Base-by-base conservation (phyloP, 495 filamentous ascomycete species). In the Daldinia concentrica region DNA sequence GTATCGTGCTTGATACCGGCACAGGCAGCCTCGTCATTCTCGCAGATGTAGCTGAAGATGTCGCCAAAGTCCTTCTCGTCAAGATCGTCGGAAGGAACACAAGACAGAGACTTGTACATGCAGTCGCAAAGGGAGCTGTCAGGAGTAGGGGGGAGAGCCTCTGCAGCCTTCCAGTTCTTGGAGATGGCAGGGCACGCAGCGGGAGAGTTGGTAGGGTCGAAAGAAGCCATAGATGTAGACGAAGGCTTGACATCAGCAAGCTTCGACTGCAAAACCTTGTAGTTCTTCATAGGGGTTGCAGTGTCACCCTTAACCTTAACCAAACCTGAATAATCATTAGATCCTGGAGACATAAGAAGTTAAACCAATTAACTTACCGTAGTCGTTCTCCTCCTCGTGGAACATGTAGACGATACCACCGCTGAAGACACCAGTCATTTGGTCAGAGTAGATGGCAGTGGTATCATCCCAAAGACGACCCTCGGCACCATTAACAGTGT, bases 371-470 rank as follows among this genome's bases (percentile, higher is more conserved):
- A 24, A 64, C 73, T 71, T 77, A 86, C 94, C 95, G 76, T 92
- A 99, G 79, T 97, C 82, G 80, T 98, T 98, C 19, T 83, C 83
- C 76, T 97, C 93, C 78, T 98, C 84, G 85, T 94, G 94, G 83
- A 95, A 98, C 94, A 96, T 96, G 84, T 98, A 98, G 19, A 97
- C 92, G 70, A 98, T 95, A 76, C 95, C 95, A 70, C 95, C 95
- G 41, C 92, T 97, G 88, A 92, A 95, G 54, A 97, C 93, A 14
- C 73, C 75, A 11, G 88, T 89, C 95, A 99, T 98, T 36, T 94
- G 75, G 6, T 83, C 68, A 2, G 91, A 91, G 79, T 91, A 99
- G 4, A 99, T 85, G 45, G 93, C 89, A 14, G 79, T 80, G n/a
- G 97, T 94, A 73, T 99, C 95, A 62, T 92, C 89, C 83, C 95